Base-by-base conservation (phyloP, 1,284 basidiomycete species). In the Uromyces viciae-fabae region DNA sequence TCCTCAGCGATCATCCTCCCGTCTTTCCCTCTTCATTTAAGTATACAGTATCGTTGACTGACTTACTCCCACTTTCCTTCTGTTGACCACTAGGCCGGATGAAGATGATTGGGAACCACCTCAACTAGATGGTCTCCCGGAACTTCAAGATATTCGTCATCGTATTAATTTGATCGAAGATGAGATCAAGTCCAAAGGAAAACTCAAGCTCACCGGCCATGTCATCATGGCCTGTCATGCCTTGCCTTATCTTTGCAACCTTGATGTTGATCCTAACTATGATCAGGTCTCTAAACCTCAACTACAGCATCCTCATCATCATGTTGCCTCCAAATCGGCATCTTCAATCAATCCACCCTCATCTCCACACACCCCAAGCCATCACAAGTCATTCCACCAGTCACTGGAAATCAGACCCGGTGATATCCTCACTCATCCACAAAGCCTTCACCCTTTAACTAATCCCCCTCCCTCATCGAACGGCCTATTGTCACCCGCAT, bases 171-270 rank as follows among this genome's bases (percentile, higher is more conserved):
- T 72, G 9, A 38, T 80, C 36, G 77, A 80, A 49, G 77, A 80
- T 33, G 77, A 80, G 56, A 68, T 69, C 66, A 72, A 43, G n/a
- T 80, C 77, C 19, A 80, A 73, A 60, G 69, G 77, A 17, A 80
- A 80, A 40, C 40, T 80, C 22, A 73, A 80, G 36, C 54, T 80
- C 4, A 72, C 77, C 33, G 77, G 77, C 31, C 77, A 80, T 80
- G 77, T 80, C 40, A 80, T 80, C 68, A 80, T 80, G 77, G 77
- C 77, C 42, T 80, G 77, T n/a, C 77, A 80, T 64, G 69, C 77
- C 28, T n/a, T 80, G 31, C 77, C 77, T 60, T 80, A 80, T 31
- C 28, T 62, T 49, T 73, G 77, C 69, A 72, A 62, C 69, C 43
- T 80, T 31, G 36, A 80, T 33, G 38, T 66, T 60, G 28, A 42